Evolutionary conservation across 768 basidiomycete species (phyloP).

Genomic region (Boletus vinaceobasis): DNA sequence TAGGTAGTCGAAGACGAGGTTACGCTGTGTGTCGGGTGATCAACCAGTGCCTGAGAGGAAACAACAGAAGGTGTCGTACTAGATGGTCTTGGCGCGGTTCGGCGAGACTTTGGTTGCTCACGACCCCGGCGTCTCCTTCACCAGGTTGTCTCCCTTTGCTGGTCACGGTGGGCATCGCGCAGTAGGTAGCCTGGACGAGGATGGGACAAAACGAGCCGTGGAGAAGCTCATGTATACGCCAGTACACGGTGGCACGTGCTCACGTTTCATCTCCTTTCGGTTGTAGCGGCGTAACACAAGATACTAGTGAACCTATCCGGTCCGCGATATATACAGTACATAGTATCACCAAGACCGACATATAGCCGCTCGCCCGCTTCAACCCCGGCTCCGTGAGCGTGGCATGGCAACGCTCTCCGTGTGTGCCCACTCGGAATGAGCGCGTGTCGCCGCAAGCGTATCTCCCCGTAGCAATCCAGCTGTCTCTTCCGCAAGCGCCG

Average conservation of each 20-base stretch:
- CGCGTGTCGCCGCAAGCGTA: slow-evolving; percentile 29
- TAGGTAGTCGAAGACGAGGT: slow-evolving; percentile 73
- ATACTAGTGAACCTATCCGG: background rate
- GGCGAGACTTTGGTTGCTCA: slow-evolving; percentile 24
- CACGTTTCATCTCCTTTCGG: background rate
- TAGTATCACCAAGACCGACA: background rate
- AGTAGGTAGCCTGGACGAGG: background rate
- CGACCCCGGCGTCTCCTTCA: slow-evolving; percentile 1
- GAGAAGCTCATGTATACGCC: background rate
- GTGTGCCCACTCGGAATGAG: slow-evolving; percentile 22
- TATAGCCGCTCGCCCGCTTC: slow-evolving; percentile 7
- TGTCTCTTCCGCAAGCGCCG: slow-evolving; percentile 44
- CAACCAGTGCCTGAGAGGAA: slow-evolving; percentile 1
- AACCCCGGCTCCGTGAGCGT: slow-evolving; percentile 39
- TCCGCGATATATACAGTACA: slow-evolving; percentile 3
- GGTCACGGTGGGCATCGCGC: slow-evolving; percentile 18
- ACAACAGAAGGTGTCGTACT: slow-evolving; percentile 27
- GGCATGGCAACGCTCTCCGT: slow-evolving; percentile 20
- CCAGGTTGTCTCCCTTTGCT: slow-evolving; percentile 17
- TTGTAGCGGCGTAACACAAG: background rate
- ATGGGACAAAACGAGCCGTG: background rate
- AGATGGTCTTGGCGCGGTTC: slow-evolving; percentile 43
- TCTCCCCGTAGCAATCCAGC: slow-evolving; percentile 48
- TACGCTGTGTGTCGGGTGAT: slow-evolving; percentile 41
- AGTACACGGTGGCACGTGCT: slow-evolving; percentile 14